Evolutionary conservation across 1,284 basidiomycete species (phyloP), one percentile per base, ranked within the genome.

Genomic region (Tetrapyrgos nigripes): DNA sequence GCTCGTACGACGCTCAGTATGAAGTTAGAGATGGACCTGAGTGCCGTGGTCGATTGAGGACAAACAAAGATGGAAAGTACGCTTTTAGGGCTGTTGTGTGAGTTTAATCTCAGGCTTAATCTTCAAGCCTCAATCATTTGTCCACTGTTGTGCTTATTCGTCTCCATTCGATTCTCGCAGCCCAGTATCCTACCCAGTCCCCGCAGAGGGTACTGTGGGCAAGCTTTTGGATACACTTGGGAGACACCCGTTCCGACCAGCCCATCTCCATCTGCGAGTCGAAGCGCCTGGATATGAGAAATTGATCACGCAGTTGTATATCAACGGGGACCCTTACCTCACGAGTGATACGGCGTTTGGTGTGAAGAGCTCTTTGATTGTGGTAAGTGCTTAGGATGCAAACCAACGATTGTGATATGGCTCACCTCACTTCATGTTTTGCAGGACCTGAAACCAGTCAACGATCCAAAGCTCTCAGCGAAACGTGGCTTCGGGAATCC

Each of bases 141-240:
- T 14, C 3, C 21, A 26, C 17, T 23, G 14, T 31, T 24, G 21
- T 26, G 8, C 4, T n/a, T 21, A 14, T 27, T 40, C 26, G 26
- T 17, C 21, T 28, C 28, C 45, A 8, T 29, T 46, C 50, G 37
- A 29, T n/a, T 35, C n/a, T n/a, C n/a, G n/a, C 57, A 81, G 78
- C 4, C 93, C 93, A 0, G 81, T 87, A 0, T 73, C 90, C 17
- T 96, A 96, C 70, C 85, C 92, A 17, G 88, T 93, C 62, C 91
- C 92, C 0, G 84, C 82, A 51, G 93, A 95, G 63, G 93, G 92
- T 0, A 86, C 93, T 0, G 90, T 93, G 5, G 91, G 89, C 1
- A 78, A 81, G 28, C 66, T 94, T 59, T 73, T 94, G 23, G 58
- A 77, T 3, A 71, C 70, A 0, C 77, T 93, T 10, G 81, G 82